Evolutionary conservation across 352 stramenopile genomes (phyloP), one percentile per base, ranked within the genome.

Genomic region (Globisporangium splendens): DNA sequence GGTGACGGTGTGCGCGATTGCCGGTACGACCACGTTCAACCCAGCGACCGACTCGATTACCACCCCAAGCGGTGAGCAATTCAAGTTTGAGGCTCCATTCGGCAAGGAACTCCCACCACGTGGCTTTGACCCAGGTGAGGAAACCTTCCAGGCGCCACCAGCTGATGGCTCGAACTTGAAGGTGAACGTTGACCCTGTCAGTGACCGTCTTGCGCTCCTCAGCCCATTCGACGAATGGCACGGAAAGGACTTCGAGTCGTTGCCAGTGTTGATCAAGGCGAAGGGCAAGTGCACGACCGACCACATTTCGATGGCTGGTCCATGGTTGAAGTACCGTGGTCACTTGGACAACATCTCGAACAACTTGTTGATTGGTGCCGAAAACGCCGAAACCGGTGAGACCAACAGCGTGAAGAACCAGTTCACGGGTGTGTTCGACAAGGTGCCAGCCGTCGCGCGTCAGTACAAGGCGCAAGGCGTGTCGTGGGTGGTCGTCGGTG

Each of bases 211-310:
- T 21, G 86, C 90, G 35, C 80, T 98, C 18, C 72, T 98, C 28
- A 69, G 83, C 59, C 68, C 91, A 14, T 98, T 98, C 67, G 79
- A 96, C 57, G 73, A 74, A 54, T 98, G 91, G 91, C 72, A 89
- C 63, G 91, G 91, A 49, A 90, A 95, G 72, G 89, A 97, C 71
- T 72, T 97, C 28, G 73, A 78, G 50, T 66, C 84, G 64, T 79
- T 97, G 72, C 86, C 83, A 20, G 89, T 98, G 64, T 71, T 98
- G 51, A 97, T 98, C 72, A 98, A 98, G 83, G 89, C 91, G 46
- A 96, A 97, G 87, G 91, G 91, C 70, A 98, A 98, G 79, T 98
- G 91, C 89, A 98, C 91, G 39, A 98, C 91, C 22, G 91, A 98
- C 66, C 91, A 98, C 80, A 98, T 98, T 63, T 96, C 83, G 64